Evolutionary conservation across 257 asterid species (phyloP), one percentile per base, ranked within the genome.

Genomic region (Fraxinus quadrangulata): DNA sequence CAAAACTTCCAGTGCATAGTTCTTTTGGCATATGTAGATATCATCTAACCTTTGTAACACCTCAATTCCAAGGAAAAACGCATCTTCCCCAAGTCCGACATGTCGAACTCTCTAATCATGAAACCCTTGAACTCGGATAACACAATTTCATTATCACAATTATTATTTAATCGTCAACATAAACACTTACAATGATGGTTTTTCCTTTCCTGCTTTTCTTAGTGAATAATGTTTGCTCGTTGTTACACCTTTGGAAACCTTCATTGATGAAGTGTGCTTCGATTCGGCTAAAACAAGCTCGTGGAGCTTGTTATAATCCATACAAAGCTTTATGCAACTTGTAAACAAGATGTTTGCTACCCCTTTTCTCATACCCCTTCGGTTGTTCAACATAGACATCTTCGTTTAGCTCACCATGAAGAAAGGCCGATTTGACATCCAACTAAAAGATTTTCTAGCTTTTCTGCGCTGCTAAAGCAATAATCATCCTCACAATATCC

Each of bases 1-100:
- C 11, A 70, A 36, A 14, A 70, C 49, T 70, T 70, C 74, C 0
- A 14, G 51, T 23, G 74, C 74, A 70, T 70, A 70, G n/a, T 70
- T 70, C 7, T 6, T 19, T 70, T 70, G 74, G n/a, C 40, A 70
- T 17, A 70, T 70, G 26, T 30, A 33, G 39, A 70, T 37, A 13
- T 1, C 74, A 19, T 34, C 37, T 34, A 0, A 34, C 37, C 37
- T 4, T 0, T 5, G 37, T 4, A 34, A 34, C 37, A 34, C 31
- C 21, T 33, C 30, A 37, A 17, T 1, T 12, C 74, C 74, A 42
- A 12, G 16, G 3, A 42, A 42, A 10, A 42, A 8, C 0, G 16
- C 16, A 42, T 42, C 11, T 42, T 42, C 3, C 16, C 16, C 16
- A 42, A 12, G 51, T 42, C 51, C 3, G 51, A 10, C 51, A 42